Base-by-base conservation (phyloP, 2,329 filamentous ascomycete species). In the Botrytis hyacinthi region DNA sequence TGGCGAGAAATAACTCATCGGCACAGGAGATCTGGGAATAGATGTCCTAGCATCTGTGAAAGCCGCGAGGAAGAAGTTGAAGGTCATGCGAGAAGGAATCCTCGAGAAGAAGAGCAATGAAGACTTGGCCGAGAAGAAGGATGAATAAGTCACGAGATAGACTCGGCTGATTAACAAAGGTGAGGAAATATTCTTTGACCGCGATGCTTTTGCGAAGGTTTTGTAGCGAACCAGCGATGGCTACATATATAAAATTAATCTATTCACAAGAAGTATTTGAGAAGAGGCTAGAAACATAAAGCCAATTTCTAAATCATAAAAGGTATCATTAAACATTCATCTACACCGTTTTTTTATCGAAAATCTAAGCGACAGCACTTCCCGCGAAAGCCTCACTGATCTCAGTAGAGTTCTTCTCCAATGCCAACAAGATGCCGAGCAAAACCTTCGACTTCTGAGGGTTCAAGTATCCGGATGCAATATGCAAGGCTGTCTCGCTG, bases 401-500 rank as follows among this genome's bases (percentile, higher is more conserved):
- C 37, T 78, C 75, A 4, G 74, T 76, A 26, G 75, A 66, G 29
- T 76, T 78, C 73, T 77, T 78, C 1, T 73, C 74, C 12, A 76
- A 65, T 1, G 76, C 76, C 35, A 79, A 66, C 51, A 78, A 65
- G 26, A 79, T n/a, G 1, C 75, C 75, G 75, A 89, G 79, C 79
- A 88, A 79, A 35, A 89, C 84, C 60, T 87, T 83, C 44, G 86
- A 84, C 80, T 89, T 88, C 76, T 86, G 84, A 5, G 87, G 87
- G 76, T 88, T 88, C 61, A 88, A 83, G 74, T 86, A 87, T 0
- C 87, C 87, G 65, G 84, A 84, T 1, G 85, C 84, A 63, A 85
- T 84, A 1, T 75, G 76, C 0, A 73, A 79, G 76, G 60, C 80
- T 82, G 29, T 70, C 7, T 76, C 62, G 35, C 62, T 74, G 7